Evolutionary conservation across 176 grass and related monocot species (phyloP).

Genomic region (Ananas comosus): DNA sequence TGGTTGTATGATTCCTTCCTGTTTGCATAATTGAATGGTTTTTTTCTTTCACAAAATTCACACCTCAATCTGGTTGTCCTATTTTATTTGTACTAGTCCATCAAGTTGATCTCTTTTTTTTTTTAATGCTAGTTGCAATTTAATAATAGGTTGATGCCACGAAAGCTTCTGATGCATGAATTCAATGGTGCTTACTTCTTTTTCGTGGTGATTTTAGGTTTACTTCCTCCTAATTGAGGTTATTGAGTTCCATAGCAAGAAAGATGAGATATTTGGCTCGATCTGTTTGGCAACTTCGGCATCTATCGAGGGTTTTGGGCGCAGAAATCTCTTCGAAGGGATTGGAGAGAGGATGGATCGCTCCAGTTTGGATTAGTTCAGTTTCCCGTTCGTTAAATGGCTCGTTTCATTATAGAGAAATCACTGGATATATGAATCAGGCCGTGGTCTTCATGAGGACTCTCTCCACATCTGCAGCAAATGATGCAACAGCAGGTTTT

Average conservation of each 20-base stretch:
- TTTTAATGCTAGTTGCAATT: neutral
- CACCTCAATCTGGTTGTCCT: too few species aligned
- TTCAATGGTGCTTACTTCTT: neutral
- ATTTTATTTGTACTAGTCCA: too few species aligned
- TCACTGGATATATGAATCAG: conserved; percentile 28
- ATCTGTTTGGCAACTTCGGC: conserved; percentile 39
- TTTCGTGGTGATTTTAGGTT: conserved; percentile 5
- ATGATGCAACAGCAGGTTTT: conserved; percentile 45
- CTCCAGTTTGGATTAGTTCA: conserved; percentile 18
- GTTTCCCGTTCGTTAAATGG: conserved; percentile 19
- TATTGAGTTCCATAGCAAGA: conserved; percentile 7
- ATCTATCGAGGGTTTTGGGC: conserved; percentile 14
- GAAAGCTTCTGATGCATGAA: conserved; percentile 1
- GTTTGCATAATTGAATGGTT: too few species aligned
- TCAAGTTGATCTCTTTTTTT: too few species aligned
- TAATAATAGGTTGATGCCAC: conserved; percentile 1
- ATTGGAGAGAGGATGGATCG: conserved; percentile 29
- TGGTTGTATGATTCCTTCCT: too few species aligned
- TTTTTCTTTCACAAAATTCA: too few species aligned
- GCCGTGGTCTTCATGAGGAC: conserved; percentile 24
- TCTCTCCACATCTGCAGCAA: conserved; percentile 27
- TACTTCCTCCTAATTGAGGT: conserved; percentile 9
- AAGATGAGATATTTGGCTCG: conserved; percentile 59
- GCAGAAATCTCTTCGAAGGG: conserved; percentile 17
- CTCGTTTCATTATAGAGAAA: conserved; percentile 15